phyloP scores from a whole-genome alignment of 1,139 yeast species.

The Lodderomyces theae region DNA sequence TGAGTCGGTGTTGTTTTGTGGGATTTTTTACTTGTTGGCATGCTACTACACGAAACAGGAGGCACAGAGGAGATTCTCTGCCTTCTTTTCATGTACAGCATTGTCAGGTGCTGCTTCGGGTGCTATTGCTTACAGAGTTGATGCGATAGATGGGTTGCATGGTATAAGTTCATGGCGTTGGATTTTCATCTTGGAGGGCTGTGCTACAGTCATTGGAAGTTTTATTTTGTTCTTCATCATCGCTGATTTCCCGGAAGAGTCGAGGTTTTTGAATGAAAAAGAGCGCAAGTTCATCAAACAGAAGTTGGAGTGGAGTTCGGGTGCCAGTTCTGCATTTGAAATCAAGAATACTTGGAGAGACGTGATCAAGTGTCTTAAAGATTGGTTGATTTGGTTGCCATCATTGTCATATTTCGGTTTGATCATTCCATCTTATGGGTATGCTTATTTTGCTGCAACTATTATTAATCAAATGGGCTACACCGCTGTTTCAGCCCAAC shows the following conservation, averaged over 20 bases:
- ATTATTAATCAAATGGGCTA: constrained; percentile 58
- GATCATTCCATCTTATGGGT: constrained; percentile 67
- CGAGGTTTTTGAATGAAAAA: constrained; percentile 48
- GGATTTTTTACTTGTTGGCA: constrained; percentile 65
- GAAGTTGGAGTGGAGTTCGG: constrained; percentile 52
- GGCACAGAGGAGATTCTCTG: constrained; percentile 65
- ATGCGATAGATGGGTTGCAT: constrained; percentile 35
- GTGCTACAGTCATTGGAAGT: constrained; percentile 23
- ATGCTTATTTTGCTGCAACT: constrained; percentile 68
- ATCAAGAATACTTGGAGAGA: constrained; percentile 42
- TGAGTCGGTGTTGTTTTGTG: constrained; percentile 73
- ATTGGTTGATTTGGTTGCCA: constrained; percentile 50
- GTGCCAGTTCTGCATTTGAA: constrained; percentile 54
- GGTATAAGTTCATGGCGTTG: constrained; percentile 65
- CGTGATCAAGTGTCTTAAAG: constrained; percentile 43
- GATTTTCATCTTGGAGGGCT: constrained; percentile 73
- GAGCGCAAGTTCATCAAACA: constrained; percentile 51
- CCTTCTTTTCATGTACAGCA: constrained; percentile 53
- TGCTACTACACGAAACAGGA: constrained; percentile 56
- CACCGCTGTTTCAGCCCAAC: constrained; percentile 61
- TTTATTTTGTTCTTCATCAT: constrained; percentile 59
- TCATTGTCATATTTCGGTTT: constrained; percentile 62
- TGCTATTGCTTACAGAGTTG: constrained; percentile 41
- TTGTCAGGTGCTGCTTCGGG: constrained; percentile 45
- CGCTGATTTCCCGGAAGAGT: constrained; percentile 46